phyloP scores from a whole-genome alignment of 805 yeast species.

The Yamadazyma laniorum region DNA sequence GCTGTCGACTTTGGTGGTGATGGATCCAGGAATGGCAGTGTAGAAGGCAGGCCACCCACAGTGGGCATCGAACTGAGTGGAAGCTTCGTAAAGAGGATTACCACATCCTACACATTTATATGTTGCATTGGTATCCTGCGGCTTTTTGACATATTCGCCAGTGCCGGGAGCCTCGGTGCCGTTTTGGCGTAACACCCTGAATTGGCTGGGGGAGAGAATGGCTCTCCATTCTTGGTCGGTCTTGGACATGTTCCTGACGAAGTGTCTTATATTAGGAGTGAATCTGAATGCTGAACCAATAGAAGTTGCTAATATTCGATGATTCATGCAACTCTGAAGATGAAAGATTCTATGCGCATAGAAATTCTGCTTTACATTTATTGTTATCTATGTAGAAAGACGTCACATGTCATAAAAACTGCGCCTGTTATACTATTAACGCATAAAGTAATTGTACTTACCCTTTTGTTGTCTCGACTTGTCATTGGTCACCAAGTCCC shows the following conservation, averaged over 20 bases:
- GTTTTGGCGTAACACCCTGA: slow-evolving; percentile 69
- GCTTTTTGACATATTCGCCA: slow-evolving; percentile 57
- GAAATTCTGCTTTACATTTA: too few relatives aligned
- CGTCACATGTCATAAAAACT: background rate
- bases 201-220: slow-evolving; percentile 69
- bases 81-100: slow-evolving; percentile 73
- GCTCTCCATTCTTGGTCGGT: slow-evolving; percentile 77
- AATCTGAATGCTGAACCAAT: too few relatives aligned
- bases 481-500: slow-evolving; percentile 47
- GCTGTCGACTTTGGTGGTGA: slow-evolving; percentile 58
- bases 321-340: too few relatives aligned
- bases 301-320: too few relatives aligned
- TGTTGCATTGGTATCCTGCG: slow-evolving; percentile 54
- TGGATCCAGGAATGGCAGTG: slow-evolving; percentile 81
- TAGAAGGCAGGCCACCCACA: slow-evolving; percentile 99
- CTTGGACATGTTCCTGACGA: slow-evolving; percentile 14
- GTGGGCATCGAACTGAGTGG: slow-evolving; percentile 81
- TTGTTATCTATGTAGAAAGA: background rate
- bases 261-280: background rate
- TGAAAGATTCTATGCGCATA: too few relatives aligned
- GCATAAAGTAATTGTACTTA: slow-evolving; percentile 67
- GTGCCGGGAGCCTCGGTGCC: slow-evolving; percentile 69
- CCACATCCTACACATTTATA: slow-evolving; percentile 87
- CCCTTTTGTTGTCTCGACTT: slow-evolving; percentile 55
- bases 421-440: slow-evolving; percentile 32